Evolutionary conservation across 2,329 filamentous ascomycete species (phyloP), one percentile per base, ranked within the genome.

Genomic region (Penicillium sp.): DNA sequence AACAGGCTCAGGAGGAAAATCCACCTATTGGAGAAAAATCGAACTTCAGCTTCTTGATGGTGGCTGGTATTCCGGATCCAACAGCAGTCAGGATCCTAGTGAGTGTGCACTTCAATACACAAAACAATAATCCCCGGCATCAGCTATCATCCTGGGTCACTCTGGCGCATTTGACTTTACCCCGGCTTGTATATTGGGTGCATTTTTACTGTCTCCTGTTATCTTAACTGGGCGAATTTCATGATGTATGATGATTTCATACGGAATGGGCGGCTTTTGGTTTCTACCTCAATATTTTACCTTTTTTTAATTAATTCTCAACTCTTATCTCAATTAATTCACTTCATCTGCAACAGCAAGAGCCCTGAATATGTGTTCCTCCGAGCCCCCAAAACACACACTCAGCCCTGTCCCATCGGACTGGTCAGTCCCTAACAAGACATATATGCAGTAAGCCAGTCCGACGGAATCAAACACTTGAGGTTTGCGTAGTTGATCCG

Each of bases 1-100:
- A 76, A 87, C 86, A 54, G 80, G 82, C 8, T 75, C 75, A 0
- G 81, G 73, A 8, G 78, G 81, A 51, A 92, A 93, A 70, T 78
- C 85, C 53, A 77, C 78, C 43, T 87, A 89, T 66, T 94, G 90
- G 90, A 79, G 79, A 56, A 74, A 77, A 15, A 80, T 82, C 43
- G 89, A 94, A 72, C 72, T 73, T 49, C 76, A 80, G 23, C 75
- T 93, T 54, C 82, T 89, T 46, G 75, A 83, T 1, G 84, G 81
- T 12, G 89, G 88, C 15, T 93, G 87, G 80, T 93, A 94, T 67
- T 63, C 61, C 12, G 78, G 75, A 1, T 70, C 58, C 14, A 77
- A 78, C 55, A 60, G 55, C 44, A 65, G 62, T 23, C 65, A 67
- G 45, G 50, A 52, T 12, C 40, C 58, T 2, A 72, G 68, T 49